These are phyloP conservation scores for Forsythia viridissima DNA, from an alignment of 257 asterid genomes.

Conservation along the genomic window DNA sequence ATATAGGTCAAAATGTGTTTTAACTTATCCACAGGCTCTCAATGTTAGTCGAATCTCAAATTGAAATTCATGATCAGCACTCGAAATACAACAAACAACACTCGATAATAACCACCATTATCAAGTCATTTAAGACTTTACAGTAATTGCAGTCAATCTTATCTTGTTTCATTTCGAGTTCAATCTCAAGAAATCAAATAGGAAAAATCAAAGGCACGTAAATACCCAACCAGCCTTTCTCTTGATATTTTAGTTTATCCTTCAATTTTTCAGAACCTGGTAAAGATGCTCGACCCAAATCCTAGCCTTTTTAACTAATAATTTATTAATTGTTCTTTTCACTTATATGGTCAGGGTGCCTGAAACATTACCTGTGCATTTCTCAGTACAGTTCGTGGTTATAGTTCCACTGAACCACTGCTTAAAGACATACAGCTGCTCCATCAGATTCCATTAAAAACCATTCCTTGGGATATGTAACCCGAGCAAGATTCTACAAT, in stretches of 20 bases:
- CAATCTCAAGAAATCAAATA: background rate
- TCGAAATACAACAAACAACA: too few relatives aligned
- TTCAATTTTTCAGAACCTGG: background rate
- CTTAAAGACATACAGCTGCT: too few relatives aligned
- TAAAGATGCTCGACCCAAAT: background rate
- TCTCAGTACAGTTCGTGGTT: background rate
- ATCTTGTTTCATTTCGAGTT: too few relatives aligned
- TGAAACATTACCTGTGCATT: background rate
- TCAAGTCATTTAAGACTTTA: too few relatives aligned
- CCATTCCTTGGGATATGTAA: background rate
- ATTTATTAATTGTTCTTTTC: background rate
- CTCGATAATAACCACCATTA: too few relatives aligned
- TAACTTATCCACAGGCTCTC: too few relatives aligned
- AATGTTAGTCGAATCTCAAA: too few relatives aligned
- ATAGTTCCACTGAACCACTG: background rate
- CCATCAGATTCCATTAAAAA: too few relatives aligned
- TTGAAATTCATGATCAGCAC: too few relatives aligned
- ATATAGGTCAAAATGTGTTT: background rate
- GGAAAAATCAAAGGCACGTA: background rate
- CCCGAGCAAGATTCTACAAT: background rate
- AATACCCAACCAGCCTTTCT: too few relatives aligned
- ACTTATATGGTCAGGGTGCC: background rate
- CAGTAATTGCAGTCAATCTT: too few relatives aligned
- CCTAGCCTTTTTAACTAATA: background rate
- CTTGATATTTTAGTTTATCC: background rate